Evolutionary conservation across 106 monocot genomes (phyloP).

Genomic region (Dactylorhiza incarnata): DNA sequence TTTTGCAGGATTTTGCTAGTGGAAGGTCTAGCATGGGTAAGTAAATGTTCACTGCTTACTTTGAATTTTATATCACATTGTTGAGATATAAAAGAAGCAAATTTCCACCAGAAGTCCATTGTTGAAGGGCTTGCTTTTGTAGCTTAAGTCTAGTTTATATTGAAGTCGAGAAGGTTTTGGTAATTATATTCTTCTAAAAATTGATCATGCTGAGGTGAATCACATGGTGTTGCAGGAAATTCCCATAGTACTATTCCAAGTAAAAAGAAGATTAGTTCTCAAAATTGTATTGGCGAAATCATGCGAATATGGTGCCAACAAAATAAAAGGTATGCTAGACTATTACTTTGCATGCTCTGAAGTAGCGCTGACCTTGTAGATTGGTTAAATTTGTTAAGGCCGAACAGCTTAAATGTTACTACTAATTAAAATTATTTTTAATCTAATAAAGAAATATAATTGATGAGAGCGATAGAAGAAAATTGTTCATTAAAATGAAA

Average conservation of each 20-base stretch:
- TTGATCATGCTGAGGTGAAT: background rate
- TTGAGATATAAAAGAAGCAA: background rate
- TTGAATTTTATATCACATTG: background rate
- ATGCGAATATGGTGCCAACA: conserved; percentile 43
- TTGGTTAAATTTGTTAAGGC: background rate
- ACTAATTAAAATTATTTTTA: background rate
- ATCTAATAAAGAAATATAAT: background rate
- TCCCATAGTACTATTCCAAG: conserved; percentile 10
- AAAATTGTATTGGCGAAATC: conserved; percentile 41
- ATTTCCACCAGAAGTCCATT: background rate
- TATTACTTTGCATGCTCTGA: background rate
- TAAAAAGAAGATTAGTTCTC: conserved; percentile 14
- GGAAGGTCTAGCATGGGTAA: background rate
- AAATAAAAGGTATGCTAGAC: conserved; percentile 24
- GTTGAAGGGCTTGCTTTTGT: background rate
- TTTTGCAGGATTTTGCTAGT: conserved; percentile 1
- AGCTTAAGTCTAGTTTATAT: background rate
- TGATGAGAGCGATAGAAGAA: background rate
- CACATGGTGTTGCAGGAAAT: conserved; percentile 15
- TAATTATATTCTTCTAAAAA: background rate
- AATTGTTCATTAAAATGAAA: background rate
- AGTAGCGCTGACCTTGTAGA: background rate
- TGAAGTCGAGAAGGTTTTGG: background rate
- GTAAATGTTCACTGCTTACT: background rate
- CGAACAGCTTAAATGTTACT: background rate